A percentile compares a stretch with the other conserved stretches of the same genome.
These are phyloP conservation scores for Dioscorea zingiberensis DNA, from an alignment of 106 monocot genomes.

Conservation along the genomic window DNA sequence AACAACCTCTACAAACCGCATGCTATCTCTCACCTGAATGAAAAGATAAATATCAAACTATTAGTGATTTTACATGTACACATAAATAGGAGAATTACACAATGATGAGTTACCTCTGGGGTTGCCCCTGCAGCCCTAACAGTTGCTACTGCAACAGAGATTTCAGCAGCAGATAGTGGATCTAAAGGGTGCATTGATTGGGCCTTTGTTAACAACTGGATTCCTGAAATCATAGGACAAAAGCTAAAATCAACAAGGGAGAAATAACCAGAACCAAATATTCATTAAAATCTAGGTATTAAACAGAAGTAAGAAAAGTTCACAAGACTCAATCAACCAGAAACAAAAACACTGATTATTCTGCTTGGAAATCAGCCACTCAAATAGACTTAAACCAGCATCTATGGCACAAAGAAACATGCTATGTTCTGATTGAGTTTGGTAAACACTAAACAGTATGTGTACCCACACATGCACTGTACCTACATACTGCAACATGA, in stretches of 20 bases:
- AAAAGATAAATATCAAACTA: background rate
- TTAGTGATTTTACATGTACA: background rate
- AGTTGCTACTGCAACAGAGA: slow-evolving; percentile 92
- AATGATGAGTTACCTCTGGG: slow-evolving; percentile 58
- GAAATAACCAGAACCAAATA: background rate
- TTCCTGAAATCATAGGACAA: slow-evolving; percentile 31
- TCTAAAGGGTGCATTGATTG: slow-evolving; percentile 93
- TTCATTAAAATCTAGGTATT: too few species aligned
- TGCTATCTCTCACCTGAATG: slow-evolving; percentile 83
- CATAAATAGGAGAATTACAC: background rate
- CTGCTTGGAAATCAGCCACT: too few species aligned
- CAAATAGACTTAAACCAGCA: background rate
- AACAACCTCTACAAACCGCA: slow-evolving; percentile 96
- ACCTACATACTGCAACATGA: too few species aligned
- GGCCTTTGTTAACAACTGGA: slow-evolving; percentile 57
- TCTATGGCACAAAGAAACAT: background rate
- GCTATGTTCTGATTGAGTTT: background rate
- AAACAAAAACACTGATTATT: background rate
- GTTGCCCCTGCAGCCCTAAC: slow-evolving; percentile 94
- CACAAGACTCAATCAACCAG: background rate
- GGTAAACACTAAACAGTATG: too few species aligned
- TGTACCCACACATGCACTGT: too few species aligned
- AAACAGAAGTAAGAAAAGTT: background rate
- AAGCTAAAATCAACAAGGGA: background rate
- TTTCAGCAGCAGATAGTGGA: slow-evolving; percentile 94